Conservation (phyloP, 805 yeast species). For the Zygosaccharomyces kombuchaensis region DNA sequence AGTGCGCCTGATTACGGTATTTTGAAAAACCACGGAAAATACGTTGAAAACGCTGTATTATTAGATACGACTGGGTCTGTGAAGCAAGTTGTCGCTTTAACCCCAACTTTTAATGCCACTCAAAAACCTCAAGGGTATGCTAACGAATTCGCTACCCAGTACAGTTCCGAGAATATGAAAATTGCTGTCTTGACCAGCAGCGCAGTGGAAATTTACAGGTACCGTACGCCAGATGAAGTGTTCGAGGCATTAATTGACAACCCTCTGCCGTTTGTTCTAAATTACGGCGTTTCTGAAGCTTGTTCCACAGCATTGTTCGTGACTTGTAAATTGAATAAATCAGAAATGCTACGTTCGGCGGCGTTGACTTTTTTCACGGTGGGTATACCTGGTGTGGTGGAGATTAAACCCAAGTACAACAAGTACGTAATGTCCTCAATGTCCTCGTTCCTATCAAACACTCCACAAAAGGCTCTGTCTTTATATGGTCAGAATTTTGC, state of each 20-base stretch:
- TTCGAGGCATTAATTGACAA: slow-evolving; percentile 68
- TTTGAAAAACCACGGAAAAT: slow-evolving; percentile 63
- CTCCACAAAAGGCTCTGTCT: slow-evolving; percentile 18
- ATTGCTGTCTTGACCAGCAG: slow-evolving; percentile 79
- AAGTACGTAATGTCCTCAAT: slow-evolving; percentile 29
- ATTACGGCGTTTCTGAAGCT: slow-evolving; percentile 84
- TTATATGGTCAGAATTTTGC: slow-evolving; percentile 12
- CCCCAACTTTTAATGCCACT: slow-evolving; percentile 68
- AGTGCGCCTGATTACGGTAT: slow-evolving; percentile 84
- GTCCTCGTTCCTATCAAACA: slow-evolving; percentile 25
- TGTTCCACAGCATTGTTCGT: slow-evolving; percentile 84
- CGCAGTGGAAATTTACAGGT: slow-evolving; percentile 71
- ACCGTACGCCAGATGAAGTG: slow-evolving; percentile 75
- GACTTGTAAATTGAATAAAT: slow-evolving; percentile 67
- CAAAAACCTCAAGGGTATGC: slow-evolving; percentile 76
- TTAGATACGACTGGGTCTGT: slow-evolving; percentile 57
- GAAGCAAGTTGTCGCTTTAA: slow-evolving; percentile 67
- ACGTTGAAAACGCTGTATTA: slow-evolving; percentile 78
- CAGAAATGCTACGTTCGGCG: slow-evolving; percentile 45
- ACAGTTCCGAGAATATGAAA: slow-evolving; percentile 57
- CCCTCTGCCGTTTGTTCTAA: slow-evolving; percentile 62
- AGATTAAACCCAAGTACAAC: slow-evolving; percentile 41
- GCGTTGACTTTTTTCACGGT: slow-evolving; percentile 42
- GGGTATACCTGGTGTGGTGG: slow-evolving; percentile 41
- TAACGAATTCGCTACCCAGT: slow-evolving; percentile 84